Conservation (phyloP, 2,329 filamentous ascomycete genomes). For the Ceratocystis ficicola region DNA sequence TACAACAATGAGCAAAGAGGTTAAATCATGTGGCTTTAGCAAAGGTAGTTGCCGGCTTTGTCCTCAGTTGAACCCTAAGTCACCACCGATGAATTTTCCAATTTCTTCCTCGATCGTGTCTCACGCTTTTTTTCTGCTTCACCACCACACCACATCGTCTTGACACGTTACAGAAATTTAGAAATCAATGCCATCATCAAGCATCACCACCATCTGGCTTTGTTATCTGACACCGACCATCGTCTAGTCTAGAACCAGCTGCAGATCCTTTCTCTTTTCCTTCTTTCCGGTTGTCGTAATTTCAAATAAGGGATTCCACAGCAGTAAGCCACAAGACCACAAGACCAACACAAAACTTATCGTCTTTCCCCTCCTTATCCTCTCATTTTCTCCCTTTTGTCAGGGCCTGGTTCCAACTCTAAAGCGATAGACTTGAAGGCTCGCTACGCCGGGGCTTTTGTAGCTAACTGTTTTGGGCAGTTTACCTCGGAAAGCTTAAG, state of each 20-base stretch:
- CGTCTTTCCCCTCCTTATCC: not conserved
- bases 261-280: not conserved
- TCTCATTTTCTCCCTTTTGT: not conserved
- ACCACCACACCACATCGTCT: not conserved
- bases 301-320: conserved; percentile 3
- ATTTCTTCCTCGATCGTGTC: not conserved
- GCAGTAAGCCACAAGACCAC: not conserved
- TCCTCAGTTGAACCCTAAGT: not conserved
- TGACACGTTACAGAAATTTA: not conserved
- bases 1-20: not conserved
- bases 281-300: conserved; percentile 5
- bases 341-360: not conserved
- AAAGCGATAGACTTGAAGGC: not conserved
- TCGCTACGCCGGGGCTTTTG: not conserved
- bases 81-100: not conserved
- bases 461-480: not conserved
- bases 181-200: not conserved
- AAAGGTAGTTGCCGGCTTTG: no score
- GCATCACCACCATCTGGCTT: not conserved
- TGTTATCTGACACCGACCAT: not conserved
- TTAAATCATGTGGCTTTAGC: no score
- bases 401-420: not conserved
- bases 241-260: not conserved
- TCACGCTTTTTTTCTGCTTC: not conserved
- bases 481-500: not conserved